A percentile compares a stretch with the other conserved stretches of the same genome.
These are phyloP conservation scores for Theobroma cacao DNA, from an alignment of 345 rosid genomes.

Conservation along the genomic window DNA sequence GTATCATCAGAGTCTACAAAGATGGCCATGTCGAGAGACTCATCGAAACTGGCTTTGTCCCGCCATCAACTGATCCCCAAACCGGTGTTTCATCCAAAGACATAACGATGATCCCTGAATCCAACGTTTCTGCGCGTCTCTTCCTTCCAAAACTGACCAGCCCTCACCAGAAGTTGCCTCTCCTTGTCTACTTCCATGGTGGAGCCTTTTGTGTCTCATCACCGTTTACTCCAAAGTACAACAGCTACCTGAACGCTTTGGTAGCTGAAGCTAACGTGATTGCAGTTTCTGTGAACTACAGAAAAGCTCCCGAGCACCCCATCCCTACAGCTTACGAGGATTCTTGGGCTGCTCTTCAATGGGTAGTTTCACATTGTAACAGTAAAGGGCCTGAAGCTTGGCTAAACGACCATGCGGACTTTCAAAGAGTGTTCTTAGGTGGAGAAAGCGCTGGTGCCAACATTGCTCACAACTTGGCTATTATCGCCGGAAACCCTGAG, in stretches of 20 bases:
- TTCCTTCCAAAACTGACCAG: conserved; percentile 35
- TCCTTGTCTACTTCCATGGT: conserved; percentile 57
- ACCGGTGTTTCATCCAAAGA: conserved; percentile 47
- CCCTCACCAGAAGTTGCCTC: conserved; percentile 32
- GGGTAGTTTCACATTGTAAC: conserved; percentile 32
- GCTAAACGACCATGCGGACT: conserved; percentile 38
- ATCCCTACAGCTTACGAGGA: conserved; percentile 46
- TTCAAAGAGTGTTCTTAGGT: conserved; percentile 29
- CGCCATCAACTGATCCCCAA: conserved; percentile 29
- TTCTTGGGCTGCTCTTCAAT: conserved; percentile 44
- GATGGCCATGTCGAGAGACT: conserved; percentile 44
- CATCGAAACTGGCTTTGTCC: conserved; percentile 32
- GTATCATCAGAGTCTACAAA: conserved; percentile 30
- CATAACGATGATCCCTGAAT: conserved; percentile 14
- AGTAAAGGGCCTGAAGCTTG: conserved; percentile 35
- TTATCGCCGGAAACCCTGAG: conserved; percentile 34
- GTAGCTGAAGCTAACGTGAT: conserved; percentile 37
- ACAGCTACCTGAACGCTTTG: conserved; percentile 23
- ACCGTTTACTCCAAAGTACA: conserved; percentile 33
- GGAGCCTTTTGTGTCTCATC: conserved; percentile 50
- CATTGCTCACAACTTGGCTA: conserved; percentile 45
- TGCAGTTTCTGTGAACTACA: conserved; percentile 41
- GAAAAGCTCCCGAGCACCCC: conserved; percentile 48
- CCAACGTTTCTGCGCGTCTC: conserved; percentile 44
- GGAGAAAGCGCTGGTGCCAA: conserved; percentile 59